Conservation (phyloP, 805 yeast genomes). For the Cyberlindnera euphorbiae region DNA sequence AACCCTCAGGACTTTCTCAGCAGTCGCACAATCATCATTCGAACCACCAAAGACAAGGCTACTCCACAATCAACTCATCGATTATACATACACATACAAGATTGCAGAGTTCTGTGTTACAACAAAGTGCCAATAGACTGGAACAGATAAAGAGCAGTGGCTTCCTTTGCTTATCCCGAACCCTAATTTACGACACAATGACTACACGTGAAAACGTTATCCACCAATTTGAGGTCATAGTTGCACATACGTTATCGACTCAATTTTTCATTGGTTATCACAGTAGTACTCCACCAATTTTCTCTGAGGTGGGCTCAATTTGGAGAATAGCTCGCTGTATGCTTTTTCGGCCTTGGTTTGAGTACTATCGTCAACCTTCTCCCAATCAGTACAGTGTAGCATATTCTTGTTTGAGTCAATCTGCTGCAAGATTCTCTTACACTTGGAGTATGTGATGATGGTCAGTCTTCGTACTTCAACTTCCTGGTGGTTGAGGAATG, state of each 20-base stretch:
- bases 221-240: too few species aligned
- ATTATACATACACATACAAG: constrained; percentile 23
- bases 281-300: constrained; percentile 44
- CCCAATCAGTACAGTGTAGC: constrained; percentile 23
- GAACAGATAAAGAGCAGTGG: constrained; percentile 17
- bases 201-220: too few species aligned
- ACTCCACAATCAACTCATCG: constrained; percentile 24
- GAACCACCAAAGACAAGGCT: constrained; percentile 17
- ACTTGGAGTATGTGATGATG: constrained; percentile 23
- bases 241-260: too few species aligned
- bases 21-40: constrained; percentile 3
- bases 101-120: too few species aligned
- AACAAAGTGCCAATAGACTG: too few species aligned
- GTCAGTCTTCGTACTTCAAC: constrained; percentile 26
- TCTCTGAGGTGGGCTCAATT: constrained; percentile 38
- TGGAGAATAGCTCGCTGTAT: constrained; percentile 31
- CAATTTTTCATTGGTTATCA: constrained; percentile 9
- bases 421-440: constrained; percentile 20
- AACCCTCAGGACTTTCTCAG: too few species aligned
- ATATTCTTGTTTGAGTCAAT: constrained; percentile 10
- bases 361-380: constrained; percentile 21
- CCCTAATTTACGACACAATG: constrained; percentile 12
- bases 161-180: constrained; percentile 13
- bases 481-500: constrained; percentile 17
- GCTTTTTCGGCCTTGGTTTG: constrained; percentile 22